These are phyloP conservation scores for Cryptosporidium sp. DNA, from an alignment of 169 alveolate species.

Conservation along the genomic window DNA sequence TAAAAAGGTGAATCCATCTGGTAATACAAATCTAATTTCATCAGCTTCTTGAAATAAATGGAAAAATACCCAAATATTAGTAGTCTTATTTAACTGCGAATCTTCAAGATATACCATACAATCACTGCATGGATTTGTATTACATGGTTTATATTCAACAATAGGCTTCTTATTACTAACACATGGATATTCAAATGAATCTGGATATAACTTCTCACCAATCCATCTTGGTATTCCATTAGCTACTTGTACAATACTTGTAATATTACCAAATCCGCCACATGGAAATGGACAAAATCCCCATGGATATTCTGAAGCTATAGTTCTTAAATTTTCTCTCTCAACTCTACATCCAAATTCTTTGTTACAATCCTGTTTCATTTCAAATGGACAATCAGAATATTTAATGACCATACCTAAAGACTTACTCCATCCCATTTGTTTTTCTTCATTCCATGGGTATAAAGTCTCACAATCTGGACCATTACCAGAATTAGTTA, in stretches of 20 bases:
- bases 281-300: slow-evolving; percentile 75
- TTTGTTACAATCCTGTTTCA: slow-evolving; percentile 28
- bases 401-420: slow-evolving; percentile 68
- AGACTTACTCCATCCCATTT: slow-evolving; percentile 54
- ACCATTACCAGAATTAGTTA: slow-evolving; percentile 61
- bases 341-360: slow-evolving; percentile 74
- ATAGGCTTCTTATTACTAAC: slow-evolving; percentile 71
- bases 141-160: slow-evolving; percentile 67
- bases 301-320: slow-evolving; percentile 76
- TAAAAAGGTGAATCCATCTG: slow-evolving; percentile 59
- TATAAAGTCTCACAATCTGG: slow-evolving; percentile 54
- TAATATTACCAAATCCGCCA: slow-evolving; percentile 74
- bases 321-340: slow-evolving; percentile 68
- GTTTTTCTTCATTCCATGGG: slow-evolving; percentile 64
- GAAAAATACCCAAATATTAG: slow-evolving; percentile 68
- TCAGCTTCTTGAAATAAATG: slow-evolving; percentile 74
- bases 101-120: slow-evolving; percentile 72
- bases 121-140: slow-evolving; percentile 68
- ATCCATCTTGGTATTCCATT: slow-evolving; percentile 74
- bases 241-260: slow-evolving; percentile 72
- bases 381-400: slow-evolving; percentile 40
- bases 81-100: slow-evolving; percentile 23
- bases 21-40: slow-evolving; percentile 40
- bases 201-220: slow-evolving; percentile 70
- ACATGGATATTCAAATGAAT: slow-evolving; percentile 69